Conservation (phyloP, 164 flowering plant species). For the Vitis rupestris region DNA sequence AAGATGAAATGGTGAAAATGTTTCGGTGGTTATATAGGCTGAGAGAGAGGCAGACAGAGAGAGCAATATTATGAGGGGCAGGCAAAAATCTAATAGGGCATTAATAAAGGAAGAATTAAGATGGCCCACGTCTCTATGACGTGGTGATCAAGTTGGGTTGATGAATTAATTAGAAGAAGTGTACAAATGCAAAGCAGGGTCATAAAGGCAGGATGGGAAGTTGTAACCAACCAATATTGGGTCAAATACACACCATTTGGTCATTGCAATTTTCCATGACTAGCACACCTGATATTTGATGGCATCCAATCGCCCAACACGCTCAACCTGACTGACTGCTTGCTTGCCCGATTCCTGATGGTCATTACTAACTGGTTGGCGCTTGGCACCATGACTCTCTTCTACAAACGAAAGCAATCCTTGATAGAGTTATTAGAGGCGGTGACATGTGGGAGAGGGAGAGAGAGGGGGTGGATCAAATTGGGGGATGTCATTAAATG, state of each 20-base stretch:
- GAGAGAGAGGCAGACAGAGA: slow-evolving; percentile 1
- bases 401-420: neutral
- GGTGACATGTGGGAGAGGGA: slow-evolving; percentile 7
- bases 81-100: slow-evolving; percentile 37
- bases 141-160: slow-evolving; percentile 23
- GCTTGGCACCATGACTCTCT: no score
- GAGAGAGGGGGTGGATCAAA: slow-evolving; percentile 1
- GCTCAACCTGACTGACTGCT: no score
- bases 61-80: slow-evolving; percentile 11
- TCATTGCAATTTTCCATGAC: no score
- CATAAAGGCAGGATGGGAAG: no score
- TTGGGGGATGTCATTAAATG: slow-evolving; percentile 30
- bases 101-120: slow-evolving; percentile 33
- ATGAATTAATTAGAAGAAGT: slow-evolving; percentile 19
- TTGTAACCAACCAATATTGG: no score
- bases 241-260: no score
- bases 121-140: slow-evolving; percentile 34
- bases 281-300: no score
- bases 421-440: slow-evolving; percentile 13
- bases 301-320: no score
- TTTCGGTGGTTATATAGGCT: slow-evolving; percentile 36
- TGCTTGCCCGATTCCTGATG: no score
- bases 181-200: neutral
- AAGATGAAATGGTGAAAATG: slow-evolving; percentile 9
- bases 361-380: no score